Conservation (phyloP, 306 rosid species). For the Quercus engelmannii region DNA sequence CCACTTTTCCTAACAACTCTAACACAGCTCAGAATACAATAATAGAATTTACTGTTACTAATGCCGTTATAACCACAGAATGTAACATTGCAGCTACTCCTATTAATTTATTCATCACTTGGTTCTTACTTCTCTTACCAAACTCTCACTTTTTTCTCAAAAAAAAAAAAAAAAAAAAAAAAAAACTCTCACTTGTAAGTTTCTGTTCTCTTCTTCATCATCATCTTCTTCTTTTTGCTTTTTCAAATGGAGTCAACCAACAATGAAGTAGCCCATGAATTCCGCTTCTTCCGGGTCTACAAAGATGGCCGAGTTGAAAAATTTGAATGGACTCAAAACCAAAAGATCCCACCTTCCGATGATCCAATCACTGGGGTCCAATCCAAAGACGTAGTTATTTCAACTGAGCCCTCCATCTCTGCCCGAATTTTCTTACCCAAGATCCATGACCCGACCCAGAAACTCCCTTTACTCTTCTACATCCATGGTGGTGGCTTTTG, state of each 20-base stretch:
- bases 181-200: no score
- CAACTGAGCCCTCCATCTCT: constrained; percentile 23
- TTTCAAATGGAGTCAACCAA: constrained; percentile 1
- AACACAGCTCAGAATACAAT: no score
- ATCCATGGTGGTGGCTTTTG: constrained; percentile 45
- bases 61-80: no score
- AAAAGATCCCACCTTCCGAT: constrained; percentile 21
- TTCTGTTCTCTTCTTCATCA: no score
- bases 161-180: no score
- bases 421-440: constrained; percentile 35
- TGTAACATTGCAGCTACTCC: no score
- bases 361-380: constrained; percentile 13
- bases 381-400: constrained; percentile 33
- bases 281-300: constrained; percentile 29
- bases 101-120: no score
- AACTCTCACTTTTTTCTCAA: no score
- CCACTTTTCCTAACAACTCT: no score
- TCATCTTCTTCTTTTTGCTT: neutral
- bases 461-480: constrained; percentile 28
- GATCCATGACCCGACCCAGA: neutral
- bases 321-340: neutral
- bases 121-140: no score
- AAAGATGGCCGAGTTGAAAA: constrained; percentile 24
- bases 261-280: constrained; percentile 10
- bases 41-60: no score